Conservation (phyloP, 1,139 yeast genomes). For the Yamadazyma epiphylla region DNA sequence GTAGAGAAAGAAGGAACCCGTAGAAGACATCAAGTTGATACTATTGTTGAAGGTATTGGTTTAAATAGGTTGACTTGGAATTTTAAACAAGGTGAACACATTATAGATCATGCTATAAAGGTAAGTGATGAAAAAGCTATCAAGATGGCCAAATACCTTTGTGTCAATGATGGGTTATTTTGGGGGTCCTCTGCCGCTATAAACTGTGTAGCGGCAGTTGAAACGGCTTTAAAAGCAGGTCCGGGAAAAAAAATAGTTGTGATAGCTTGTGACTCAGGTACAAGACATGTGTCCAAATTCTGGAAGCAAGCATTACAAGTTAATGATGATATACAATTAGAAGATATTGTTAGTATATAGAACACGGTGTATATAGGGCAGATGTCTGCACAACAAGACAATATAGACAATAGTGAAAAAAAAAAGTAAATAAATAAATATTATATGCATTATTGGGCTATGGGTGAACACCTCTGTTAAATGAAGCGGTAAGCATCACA, state of each 20-base stretch:
- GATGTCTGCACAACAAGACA: no score
- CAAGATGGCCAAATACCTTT: slow-evolving; percentile 81
- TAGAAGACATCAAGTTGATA: slow-evolving; percentile 94
- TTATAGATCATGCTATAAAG: slow-evolving; percentile 73
- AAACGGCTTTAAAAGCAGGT: slow-evolving; percentile 52
- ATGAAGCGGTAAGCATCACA: no score
- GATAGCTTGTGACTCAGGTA: slow-evolving; percentile 91
- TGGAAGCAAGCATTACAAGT: slow-evolving; percentile 66
- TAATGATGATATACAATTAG: slow-evolving; percentile 23
- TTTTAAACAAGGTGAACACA: slow-evolving; percentile 64
- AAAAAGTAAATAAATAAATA: no score
- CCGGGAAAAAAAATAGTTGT: slow-evolving; percentile 77
- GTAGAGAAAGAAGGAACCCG: slow-evolving; percentile 92
- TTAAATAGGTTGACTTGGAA: slow-evolving; percentile 81
- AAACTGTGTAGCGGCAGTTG: slow-evolving; percentile 85
- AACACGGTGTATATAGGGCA: no score
- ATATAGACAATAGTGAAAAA: no score
- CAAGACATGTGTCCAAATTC: slow-evolving; percentile 84
- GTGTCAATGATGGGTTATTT: slow-evolving; percentile 82
- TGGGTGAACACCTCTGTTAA: no score
- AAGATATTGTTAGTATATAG: slow-evolving; percentile 32
- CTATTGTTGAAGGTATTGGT: slow-evolving; percentile 92
- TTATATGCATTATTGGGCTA: no score
- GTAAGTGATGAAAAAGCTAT: slow-evolving; percentile 80
- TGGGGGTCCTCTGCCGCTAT: slow-evolving; percentile 91